Conservation (phyloP, 352 stramenopile genomes). For the Phytopythium ostracodes region DNA sequence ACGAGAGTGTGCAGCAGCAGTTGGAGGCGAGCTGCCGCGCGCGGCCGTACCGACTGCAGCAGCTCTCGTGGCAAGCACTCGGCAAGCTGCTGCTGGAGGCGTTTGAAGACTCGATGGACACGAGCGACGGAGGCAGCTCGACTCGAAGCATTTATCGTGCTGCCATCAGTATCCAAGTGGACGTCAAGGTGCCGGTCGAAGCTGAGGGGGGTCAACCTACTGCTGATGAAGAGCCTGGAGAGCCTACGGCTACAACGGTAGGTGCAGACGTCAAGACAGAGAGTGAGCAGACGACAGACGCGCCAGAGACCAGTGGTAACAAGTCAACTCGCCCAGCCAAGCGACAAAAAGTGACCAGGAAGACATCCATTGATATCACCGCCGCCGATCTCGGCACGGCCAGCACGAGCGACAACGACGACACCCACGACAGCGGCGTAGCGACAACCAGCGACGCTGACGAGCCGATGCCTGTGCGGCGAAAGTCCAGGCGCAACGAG, state of each 20-base stretch:
- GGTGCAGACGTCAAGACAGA: neutral
- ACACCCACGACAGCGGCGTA: constrained; percentile 27
- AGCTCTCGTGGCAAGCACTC: constrained; percentile 43
- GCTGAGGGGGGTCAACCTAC: neutral
- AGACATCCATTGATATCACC: neutral
- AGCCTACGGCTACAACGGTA: too few species aligned
- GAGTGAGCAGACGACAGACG: neutral
- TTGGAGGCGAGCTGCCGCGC: constrained; percentile 12
- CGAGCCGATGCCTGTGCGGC: constrained; percentile 25
- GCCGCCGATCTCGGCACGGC: neutral
- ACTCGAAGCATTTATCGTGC: constrained; percentile 22
- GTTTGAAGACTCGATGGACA: constrained; percentile 42
- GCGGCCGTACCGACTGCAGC: constrained; percentile 36
- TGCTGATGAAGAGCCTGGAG: neutral
- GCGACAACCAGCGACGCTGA: constrained; percentile 19
- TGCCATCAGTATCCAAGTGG: constrained; percentile 11
- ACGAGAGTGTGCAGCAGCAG: constrained; percentile 14
- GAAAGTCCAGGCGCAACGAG: constrained; percentile 66
- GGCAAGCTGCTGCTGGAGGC: constrained; percentile 59
- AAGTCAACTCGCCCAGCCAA: constrained; percentile 4
- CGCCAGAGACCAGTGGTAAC: neutral
- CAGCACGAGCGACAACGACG: constrained; percentile 36
- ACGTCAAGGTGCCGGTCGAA: neutral
- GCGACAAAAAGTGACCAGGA: constrained; percentile 12
- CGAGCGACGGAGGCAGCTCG: constrained; percentile 12